A percentile compares a stretch with the other conserved stretches of the same genome.
These are phyloP conservation scores for Datura wrightii DNA, from an alignment of 257 asterid genomes.

Conservation along the genomic window DNA sequence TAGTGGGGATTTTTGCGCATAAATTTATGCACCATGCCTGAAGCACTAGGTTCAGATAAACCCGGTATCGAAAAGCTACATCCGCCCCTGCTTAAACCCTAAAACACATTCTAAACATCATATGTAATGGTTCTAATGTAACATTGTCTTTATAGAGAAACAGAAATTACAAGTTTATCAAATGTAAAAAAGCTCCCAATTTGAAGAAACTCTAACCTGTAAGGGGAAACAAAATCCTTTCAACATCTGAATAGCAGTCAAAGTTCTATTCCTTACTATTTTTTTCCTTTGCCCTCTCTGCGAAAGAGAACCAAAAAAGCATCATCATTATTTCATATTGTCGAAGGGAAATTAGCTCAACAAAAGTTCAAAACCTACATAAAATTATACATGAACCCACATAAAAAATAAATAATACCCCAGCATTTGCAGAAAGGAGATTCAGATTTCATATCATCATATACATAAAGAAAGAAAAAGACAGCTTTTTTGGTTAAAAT, in stretches of 20 bases:
- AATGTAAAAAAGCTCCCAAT: not conserved
- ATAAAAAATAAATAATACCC: not conserved
- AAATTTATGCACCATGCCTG: no score
- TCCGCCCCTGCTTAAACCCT: not conserved
- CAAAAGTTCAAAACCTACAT: not conserved
- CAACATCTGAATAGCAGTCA: not conserved
- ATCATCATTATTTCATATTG: not conserved
- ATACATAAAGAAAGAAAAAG: not conserved
- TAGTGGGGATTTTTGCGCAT: no score
- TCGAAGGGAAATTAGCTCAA: not conserved
- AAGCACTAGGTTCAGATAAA: no score
- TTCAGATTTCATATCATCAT: not conserved
- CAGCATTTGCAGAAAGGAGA: not conserved
- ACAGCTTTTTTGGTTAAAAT: not conserved
- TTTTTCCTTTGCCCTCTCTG: not conserved
- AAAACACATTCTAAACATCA: not conserved
- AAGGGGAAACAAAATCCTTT: not conserved
- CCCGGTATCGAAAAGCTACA: no score
- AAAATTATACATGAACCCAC: not conserved
- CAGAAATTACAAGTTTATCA: not conserved
- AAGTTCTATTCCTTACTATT: not conserved
- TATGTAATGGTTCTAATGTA: no score
- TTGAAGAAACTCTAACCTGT: constrained; percentile 12
- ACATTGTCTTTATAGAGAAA: not conserved
- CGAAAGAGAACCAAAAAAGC: not conserved